These are phyloP conservation scores for Melanomma pulvis-pyrius DNA, from an alignment of 495 filamentous ascomycete genomes.

Conservation along the genomic window DNA sequence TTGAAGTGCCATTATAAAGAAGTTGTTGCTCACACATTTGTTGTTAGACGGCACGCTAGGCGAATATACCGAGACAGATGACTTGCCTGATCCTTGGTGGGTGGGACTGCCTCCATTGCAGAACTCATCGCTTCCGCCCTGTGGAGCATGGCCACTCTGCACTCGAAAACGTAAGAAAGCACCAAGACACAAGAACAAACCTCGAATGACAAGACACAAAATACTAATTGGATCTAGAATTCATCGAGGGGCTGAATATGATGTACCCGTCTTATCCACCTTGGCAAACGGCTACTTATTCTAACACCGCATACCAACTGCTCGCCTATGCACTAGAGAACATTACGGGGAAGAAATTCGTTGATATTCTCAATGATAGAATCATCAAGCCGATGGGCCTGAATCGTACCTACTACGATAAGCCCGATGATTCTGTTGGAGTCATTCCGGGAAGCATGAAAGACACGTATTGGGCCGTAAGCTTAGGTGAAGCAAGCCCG, in stretches of 20 bases:
- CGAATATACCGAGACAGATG: slow-evolving; percentile 4
- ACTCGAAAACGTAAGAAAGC: not conserved
- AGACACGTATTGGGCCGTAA: slow-evolving; percentile 24
- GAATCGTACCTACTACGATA: slow-evolving; percentile 28
- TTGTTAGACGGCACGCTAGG: slow-evolving; percentile 2
- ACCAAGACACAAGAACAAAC: not conserved
- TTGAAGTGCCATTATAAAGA: not conserved
- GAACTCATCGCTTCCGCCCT: not conserved
- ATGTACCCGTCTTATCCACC: slow-evolving; percentile 10
- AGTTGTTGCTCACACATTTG: no score
- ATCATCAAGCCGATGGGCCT: slow-evolving; percentile 31
- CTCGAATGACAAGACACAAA: not conserved
- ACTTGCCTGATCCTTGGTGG: slow-evolving; percentile 2
- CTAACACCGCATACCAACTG: slow-evolving; percentile 59
- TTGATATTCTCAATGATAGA: slow-evolving; percentile 49
- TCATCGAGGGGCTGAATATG: slow-evolving; percentile 9
- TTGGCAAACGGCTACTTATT: slow-evolving; percentile 55
- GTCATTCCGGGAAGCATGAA: slow-evolving; percentile 27
- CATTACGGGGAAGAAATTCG: slow-evolving; percentile 54
- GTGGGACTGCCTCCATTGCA: not conserved
- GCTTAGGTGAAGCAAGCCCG: slow-evolving; percentile 25
- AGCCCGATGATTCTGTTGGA: slow-evolving; percentile 17
- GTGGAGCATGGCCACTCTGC: slow-evolving; percentile 16
- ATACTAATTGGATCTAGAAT: not conserved
- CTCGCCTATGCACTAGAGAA: slow-evolving; percentile 58